A percentile compares a stretch with the other conserved stretches of the same genome.
Evolutionary conservation across 2,329 filamentous ascomycete species (phyloP).

Genomic region (Huntiella omanensis): DNA sequence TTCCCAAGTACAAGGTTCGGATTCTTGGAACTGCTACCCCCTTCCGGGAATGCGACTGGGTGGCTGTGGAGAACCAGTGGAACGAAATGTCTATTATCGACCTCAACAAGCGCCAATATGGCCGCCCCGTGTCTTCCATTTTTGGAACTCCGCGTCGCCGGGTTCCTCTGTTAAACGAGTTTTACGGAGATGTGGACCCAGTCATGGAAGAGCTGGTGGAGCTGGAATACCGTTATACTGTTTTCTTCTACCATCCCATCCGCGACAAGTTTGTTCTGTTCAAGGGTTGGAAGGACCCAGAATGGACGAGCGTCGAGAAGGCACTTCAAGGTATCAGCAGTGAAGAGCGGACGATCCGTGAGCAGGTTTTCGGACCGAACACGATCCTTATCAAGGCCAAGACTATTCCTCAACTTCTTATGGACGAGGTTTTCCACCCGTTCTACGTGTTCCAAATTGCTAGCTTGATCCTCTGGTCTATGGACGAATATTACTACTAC

Average conservation of each 20-base stretch:
- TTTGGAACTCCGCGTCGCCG: constrained; percentile 41
- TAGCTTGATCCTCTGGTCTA: constrained; percentile 81
- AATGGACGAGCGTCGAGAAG: constrained; percentile 60
- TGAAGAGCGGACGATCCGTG: constrained; percentile 69
- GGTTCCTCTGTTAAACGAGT: constrained; percentile 25
- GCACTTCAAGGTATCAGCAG: constrained; percentile 68
- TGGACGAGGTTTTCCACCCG: constrained; percentile 57
- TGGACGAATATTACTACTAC: constrained; percentile 97
- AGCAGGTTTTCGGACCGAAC: constrained; percentile 76
- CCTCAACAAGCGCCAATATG: constrained; percentile 36
- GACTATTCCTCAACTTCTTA: constrained; percentile 57
- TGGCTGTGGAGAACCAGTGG: constrained; percentile 96
- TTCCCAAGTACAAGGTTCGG: constrained; percentile 69
- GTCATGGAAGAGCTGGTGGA: constrained; percentile 56
- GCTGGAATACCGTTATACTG: constrained; percentile 84
- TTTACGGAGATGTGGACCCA: constrained; percentile 51
- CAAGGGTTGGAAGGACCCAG: constrained; percentile 84
- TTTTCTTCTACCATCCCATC: constrained; percentile 75
- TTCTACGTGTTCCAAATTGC: constrained; percentile 98
- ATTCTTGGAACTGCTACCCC: constrained; percentile 51
- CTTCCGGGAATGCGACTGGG: constrained; percentile 66
- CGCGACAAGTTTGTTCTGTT: constrained; percentile 77
- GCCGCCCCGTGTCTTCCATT: constrained; percentile 36
- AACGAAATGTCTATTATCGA: constrained; percentile 68
- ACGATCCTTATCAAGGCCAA: constrained; percentile 89